Evolutionary conservation across 192 early-diverging fungal species (phyloP), one percentile per base, ranked within the genome.

Genomic region (Backusella morwellensis): DNA sequence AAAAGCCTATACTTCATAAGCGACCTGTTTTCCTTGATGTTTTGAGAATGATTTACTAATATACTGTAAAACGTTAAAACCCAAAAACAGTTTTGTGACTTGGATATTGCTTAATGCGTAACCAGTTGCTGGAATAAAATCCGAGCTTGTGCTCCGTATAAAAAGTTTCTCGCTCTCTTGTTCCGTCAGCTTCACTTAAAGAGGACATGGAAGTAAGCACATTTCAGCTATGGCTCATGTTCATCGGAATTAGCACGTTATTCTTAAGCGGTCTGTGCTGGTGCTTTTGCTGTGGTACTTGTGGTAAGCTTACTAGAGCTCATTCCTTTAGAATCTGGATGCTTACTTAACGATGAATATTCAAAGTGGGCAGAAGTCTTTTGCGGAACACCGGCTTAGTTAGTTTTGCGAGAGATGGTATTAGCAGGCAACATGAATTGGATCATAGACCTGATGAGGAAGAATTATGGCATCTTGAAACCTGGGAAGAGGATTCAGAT

Each of bases 221-320:
- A 17, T 29, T 75, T 42, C 36, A 75, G 44, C 63, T 68, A 34
- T 75, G 74, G 74, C 36, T 75, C 6, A 68, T 67, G 17, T 12
- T 75, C 2, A 34, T 75, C 32, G 38, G 35, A 7, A 56, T 74
- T 35, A 36, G 72, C 8, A 19, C 50, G 3, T 9, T 78, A 8
- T 74, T 78, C 35, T 15, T 78, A 21, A 69, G 72, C 40, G 77
- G 77, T 6, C 12, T 78, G 26, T 74, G 71, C n/a, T 78, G 77
- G 73, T 78, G 77, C 23, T 78, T 78, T 41, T 78, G 77, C 19
- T 78, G 77, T 50, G 77, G 77, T 32, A 74, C 77, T 52, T 78
- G 77, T 70, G 77, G 77, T 78, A 74, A 35, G 71, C 44, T 2
- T 3, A 41, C 26, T 40, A 19, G 15, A 44, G 1, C 4, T 59